Evolutionary conservation across 2,329 filamentous ascomycete genomes (phyloP).

Genomic region (Xylaria hypoxylon): DNA sequence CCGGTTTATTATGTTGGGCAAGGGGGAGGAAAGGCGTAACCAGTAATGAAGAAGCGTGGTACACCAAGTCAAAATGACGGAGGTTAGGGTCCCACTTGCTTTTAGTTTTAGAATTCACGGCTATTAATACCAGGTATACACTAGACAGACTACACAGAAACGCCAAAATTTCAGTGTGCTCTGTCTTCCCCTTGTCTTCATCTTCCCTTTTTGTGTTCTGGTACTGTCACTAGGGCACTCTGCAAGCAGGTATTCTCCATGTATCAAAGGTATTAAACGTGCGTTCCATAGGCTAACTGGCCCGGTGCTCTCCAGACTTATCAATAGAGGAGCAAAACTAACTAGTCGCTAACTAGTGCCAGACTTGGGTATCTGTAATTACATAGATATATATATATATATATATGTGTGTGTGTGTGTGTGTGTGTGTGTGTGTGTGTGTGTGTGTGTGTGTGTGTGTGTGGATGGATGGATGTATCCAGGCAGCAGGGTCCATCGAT

Average conservation of each 20-base stretch:
- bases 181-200: neutral
- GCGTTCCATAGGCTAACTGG: neutral
- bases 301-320: neutral
- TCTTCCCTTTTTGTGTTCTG: no score
- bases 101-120: slow-evolving; percentile 24
- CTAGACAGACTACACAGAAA: slow-evolving; percentile 15
- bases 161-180: neutral
- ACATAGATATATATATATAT: neutral
- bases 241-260: neutral
- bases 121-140: slow-evolving; percentile 29
- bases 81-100: slow-evolving; percentile 10
- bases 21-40: slow-evolving; percentile 15
- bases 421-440: neutral
- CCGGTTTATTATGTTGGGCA: neutral
- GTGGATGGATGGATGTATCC: no score
- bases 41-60: slow-evolving; percentile 26
- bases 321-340: no score
- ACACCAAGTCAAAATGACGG: slow-evolving; percentile 8
- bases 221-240: no score
- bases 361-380: no score
- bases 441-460: neutral
- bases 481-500: no score
- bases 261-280: neutral
- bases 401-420: no score
- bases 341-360: no score